A percentile compares a stretch with the other conserved stretches of the same genome.
Evolutionary conservation across 768 basidiomycete genomes (phyloP).

Genomic region (Trametes cinnabarina): DNA sequence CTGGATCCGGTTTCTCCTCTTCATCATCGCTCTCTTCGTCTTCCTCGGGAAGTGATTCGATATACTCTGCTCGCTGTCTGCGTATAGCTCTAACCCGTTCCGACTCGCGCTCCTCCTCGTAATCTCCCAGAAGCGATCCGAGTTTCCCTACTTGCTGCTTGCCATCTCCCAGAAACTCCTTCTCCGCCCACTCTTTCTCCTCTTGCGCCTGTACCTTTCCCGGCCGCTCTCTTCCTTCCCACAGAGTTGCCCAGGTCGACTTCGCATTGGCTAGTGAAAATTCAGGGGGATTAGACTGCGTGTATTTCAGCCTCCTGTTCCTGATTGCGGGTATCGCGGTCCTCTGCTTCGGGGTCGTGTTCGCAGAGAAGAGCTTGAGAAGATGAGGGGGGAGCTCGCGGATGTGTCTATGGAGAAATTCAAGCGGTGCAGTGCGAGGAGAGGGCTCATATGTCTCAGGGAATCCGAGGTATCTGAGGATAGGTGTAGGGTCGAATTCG

Average conservation of each 20-base stretch:
- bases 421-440: conserved; percentile 54
- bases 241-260: conserved; percentile 63
- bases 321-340: conserved; percentile 61
- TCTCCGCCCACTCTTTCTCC: conserved; percentile 68
- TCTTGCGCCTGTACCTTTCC: conserved; percentile 57
- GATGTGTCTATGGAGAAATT: conserved; percentile 62
- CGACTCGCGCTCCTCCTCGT: conserved; percentile 76
- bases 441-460: conserved; percentile 57
- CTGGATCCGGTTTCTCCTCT: conserved; percentile 34
- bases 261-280: conserved; percentile 53
- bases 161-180: conserved; percentile 50
- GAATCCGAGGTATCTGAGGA: conserved; percentile 56
- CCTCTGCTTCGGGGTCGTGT: conserved; percentile 61
- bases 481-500: neutral
- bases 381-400: conserved; percentile 67
- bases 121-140: conserved; percentile 61
- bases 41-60: conserved; percentile 64
- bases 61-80: conserved; percentile 38
- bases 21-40: conserved; percentile 54
- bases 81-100: conserved; percentile 53
- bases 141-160: conserved; percentile 67
- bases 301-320: conserved; percentile 70
- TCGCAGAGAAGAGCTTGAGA: conserved; percentile 40
- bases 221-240: conserved; percentile 53
- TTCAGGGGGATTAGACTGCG: conserved; percentile 51